Conservation (phyloP, 1,284 basidiomycete species). For the Neonothopanus nambi region DNA sequence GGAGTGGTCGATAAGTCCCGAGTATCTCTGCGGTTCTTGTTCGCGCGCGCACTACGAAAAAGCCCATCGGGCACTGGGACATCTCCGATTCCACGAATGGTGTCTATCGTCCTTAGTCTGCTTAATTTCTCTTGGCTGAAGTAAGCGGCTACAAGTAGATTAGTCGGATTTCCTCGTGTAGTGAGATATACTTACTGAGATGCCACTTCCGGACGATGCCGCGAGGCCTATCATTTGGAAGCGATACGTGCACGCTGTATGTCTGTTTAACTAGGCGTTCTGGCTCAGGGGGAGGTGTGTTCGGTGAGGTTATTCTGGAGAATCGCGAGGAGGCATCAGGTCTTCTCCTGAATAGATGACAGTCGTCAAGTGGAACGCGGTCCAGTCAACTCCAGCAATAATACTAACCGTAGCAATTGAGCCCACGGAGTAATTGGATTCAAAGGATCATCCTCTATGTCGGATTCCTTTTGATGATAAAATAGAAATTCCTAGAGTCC, state of each 20-base stretch:
- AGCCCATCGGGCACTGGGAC: constrained; percentile 67
- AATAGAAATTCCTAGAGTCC: constrained; percentile 70
- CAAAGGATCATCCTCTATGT: constrained; percentile 59
- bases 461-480: constrained; percentile 79
- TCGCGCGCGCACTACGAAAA: constrained; percentile 74
- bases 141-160: constrained; percentile 56
- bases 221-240: constrained; percentile 64
- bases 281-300: constrained; percentile 43
- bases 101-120: constrained; percentile 65
- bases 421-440: constrained; percentile 74
- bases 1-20: constrained; percentile 24
- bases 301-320: constrained; percentile 35
- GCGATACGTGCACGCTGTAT: constrained; percentile 75
- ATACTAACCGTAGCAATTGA: constrained; percentile 61
- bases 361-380: background rate
- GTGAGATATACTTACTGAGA: constrained; percentile 55
- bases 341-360: constrained; percentile 10
- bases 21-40: constrained; percentile 60
- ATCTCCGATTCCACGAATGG: constrained; percentile 62
- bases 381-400: background rate
- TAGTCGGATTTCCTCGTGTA: constrained; percentile 3
- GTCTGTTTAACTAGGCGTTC: constrained; percentile 78
- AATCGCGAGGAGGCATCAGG: constrained; percentile 20
- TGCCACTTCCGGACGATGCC: constrained; percentile 78
- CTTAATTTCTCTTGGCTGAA: constrained; percentile 75